Percentiles rank a stretch among this genome's conserved stretches.
Evolutionary conservation across 78 protist genomes (phyloP).

Genomic region (Dictyostelium capitatum): DNA sequence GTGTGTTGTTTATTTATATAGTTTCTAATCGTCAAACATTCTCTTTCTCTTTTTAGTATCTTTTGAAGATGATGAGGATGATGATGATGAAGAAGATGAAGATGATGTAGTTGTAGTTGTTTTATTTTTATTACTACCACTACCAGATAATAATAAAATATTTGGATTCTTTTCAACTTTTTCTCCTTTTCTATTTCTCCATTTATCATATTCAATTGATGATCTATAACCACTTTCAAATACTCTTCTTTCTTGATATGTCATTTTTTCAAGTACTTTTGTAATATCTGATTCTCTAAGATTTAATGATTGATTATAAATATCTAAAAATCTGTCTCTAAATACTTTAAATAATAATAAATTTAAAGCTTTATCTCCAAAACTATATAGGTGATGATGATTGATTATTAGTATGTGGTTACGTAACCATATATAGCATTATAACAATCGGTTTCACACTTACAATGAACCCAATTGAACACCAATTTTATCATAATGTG

Average conservation of each 20-base stretch:
- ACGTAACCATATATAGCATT: background rate
- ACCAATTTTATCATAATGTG: slow-evolving; percentile 54
- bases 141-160: background rate
- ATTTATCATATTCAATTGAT: slow-evolving; percentile 59
- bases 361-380: slow-evolving; percentile 4
- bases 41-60: slow-evolving; percentile 11
- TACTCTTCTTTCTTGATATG: slow-evolving; percentile 26
- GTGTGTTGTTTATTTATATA: background rate
- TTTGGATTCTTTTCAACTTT: background rate
- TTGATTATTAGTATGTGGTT: background rate
- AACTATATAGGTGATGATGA: background rate
- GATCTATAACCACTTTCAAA: slow-evolving; percentile 41
- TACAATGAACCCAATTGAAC: slow-evolving; percentile 21
- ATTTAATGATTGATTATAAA: slow-evolving; percentile 38
- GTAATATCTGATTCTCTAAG: slow-evolving; percentile 56
- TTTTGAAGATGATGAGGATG: background rate
- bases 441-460: too few species aligned
- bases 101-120: background rate
- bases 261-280: background rate
- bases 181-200: slow-evolving; percentile 64
- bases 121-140: background rate
- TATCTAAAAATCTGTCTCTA: slow-evolving; percentile 45
- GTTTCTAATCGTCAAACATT: background rate
- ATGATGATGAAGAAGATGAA: background rate
- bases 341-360: slow-evolving; percentile 30